Percentiles rank a stretch among this genome's conserved stretches.
These are phyloP conservation scores for Acephala macrosclerotiorum DNA, from an alignment of 2,329 filamentous ascomycete species.

Conservation along the genomic window DNA sequence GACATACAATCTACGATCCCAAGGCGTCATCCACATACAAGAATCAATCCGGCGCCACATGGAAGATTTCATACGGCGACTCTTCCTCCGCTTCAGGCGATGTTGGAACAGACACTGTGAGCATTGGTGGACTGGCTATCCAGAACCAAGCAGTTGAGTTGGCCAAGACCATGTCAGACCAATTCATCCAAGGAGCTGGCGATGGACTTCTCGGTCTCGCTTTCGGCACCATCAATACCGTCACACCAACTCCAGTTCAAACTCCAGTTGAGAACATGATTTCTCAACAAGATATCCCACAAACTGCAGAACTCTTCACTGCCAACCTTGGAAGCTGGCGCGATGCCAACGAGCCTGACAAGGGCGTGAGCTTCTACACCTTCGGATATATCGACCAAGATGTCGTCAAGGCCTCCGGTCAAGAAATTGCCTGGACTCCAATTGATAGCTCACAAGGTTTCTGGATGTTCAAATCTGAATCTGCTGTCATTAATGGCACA, in stretches of 20 bases:
- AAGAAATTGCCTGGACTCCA: conserved; percentile 64
- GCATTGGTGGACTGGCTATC: conserved; percentile 66
- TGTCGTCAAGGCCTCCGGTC: conserved; percentile 59
- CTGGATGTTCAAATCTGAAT: conserved; percentile 70
- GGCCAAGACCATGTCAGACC: conserved; percentile 62
- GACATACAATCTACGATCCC: conserved; percentile 66
- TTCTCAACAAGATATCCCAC: conserved; percentile 58
- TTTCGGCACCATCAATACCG: conserved; percentile 69
- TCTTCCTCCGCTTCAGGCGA: conserved; percentile 69
- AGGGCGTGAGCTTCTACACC: conserved; percentile 69
- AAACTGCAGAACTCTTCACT: conserved; percentile 61
- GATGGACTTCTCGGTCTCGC: conserved; percentile 75
- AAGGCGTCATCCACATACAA: conserved; percentile 68
- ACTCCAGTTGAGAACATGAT: conserved; percentile 78
- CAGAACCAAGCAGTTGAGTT: conserved; percentile 70
- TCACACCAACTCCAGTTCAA: conserved; percentile 58
- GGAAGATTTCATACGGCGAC: conserved; percentile 75
- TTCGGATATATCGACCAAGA: conserved; percentile 75
- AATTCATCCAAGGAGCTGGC: conserved; percentile 62
- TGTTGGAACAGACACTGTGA: conserved; percentile 69
- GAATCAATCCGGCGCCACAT: conserved; percentile 55
- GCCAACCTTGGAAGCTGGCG: conserved; percentile 62
- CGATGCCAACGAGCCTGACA: conserved; percentile 52
- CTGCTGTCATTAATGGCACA: conserved; percentile 63
- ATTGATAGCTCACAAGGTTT: conserved; percentile 72